phyloP scores from a whole-genome alignment of 768 basidiomycete species.

The Crassisporium funariophilum region DNA sequence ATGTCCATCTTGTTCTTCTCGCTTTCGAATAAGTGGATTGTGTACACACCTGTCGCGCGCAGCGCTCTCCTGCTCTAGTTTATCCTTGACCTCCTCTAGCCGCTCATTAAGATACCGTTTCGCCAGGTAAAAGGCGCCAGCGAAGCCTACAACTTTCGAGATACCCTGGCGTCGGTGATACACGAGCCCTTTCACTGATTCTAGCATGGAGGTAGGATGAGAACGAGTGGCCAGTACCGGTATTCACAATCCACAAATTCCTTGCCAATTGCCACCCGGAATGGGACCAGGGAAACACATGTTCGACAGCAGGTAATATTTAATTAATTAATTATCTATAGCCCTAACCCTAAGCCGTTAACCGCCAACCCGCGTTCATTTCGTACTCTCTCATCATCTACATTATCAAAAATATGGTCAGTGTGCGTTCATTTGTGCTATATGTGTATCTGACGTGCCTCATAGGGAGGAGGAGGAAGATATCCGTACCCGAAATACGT shows the following conservation, averaged over 20 bases:
- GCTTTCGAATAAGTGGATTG: conserved; percentile 17
- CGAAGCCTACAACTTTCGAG: conserved; percentile 49
- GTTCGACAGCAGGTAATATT: neutral
- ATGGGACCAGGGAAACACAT: neutral
- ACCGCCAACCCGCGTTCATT: neutral
- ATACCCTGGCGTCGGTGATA: conserved; percentile 42
- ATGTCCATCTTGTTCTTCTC: neutral
- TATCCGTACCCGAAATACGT: conserved; percentile 95
- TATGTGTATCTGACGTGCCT: too few species aligned
- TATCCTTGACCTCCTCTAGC: conserved; percentile 66
- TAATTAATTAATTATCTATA: neutral
- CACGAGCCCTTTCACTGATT: neutral
- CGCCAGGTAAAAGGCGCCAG: conserved; percentile 64
- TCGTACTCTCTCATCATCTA: conserved; percentile 1
- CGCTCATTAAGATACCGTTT: conserved; percentile 61
- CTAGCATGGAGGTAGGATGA: neutral
- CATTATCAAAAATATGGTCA: conserved; percentile 18
- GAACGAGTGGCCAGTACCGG: neutral
- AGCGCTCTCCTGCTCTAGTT: conserved; percentile 56
- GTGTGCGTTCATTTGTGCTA: too few species aligned
- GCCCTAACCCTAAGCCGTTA: neutral
- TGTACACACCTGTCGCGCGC: conserved; percentile 77
- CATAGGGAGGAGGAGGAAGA: conserved; percentile 78
- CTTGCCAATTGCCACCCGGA: neutral
- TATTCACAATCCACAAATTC: neutral